phyloP scores from a whole-genome alignment of 2,329 filamentous ascomycete species.

The Trichoderma atrobrunneum region DNA sequence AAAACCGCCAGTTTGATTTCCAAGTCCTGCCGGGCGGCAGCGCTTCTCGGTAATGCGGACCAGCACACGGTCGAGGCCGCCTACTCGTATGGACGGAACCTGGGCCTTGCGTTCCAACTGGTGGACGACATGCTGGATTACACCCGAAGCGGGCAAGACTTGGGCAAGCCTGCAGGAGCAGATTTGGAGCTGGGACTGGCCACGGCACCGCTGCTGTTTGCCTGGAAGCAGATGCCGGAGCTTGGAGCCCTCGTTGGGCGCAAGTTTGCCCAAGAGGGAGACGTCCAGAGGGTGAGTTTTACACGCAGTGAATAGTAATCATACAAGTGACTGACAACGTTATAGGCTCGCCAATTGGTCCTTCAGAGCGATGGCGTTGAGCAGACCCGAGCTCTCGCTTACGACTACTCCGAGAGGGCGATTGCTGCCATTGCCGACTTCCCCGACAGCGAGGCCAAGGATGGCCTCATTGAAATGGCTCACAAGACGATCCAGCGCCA shows the following conservation, averaged over 20 bases:
- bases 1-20: slow-evolving; percentile 95
- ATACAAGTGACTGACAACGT: neutral
- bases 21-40: slow-evolving; percentile 89
- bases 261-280: slow-evolving; percentile 81
- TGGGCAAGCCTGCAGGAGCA: slow-evolving; percentile 93
- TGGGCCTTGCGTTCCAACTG: slow-evolving; percentile 93
- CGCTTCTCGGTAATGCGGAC: slow-evolving; percentile 76
- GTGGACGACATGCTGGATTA: slow-evolving; percentile 99
- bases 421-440: slow-evolving; percentile 80
- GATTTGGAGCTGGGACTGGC: slow-evolving; percentile 91
- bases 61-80: slow-evolving; percentile 82
- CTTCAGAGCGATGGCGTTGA: slow-evolving; percentile 81
- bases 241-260: slow-evolving; percentile 85
- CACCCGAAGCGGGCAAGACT: slow-evolving; percentile 75
- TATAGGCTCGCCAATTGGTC: slow-evolving; percentile 82
- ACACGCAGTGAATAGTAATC: neutral
- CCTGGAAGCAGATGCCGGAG: slow-evolving; percentile 86
- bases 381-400: slow-evolving; percentile 84
- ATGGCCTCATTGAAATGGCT: slow-evolving; percentile 89
- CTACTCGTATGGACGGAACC: slow-evolving; percentile 87
- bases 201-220: slow-evolving; percentile 90
- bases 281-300: slow-evolving; percentile 72
- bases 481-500: slow-evolving; percentile 84
- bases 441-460: slow-evolving; percentile 92
- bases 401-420: slow-evolving; percentile 86